phyloP scores from a whole-genome alignment of 345 rosid species.

The Murraya koenigii region DNA sequence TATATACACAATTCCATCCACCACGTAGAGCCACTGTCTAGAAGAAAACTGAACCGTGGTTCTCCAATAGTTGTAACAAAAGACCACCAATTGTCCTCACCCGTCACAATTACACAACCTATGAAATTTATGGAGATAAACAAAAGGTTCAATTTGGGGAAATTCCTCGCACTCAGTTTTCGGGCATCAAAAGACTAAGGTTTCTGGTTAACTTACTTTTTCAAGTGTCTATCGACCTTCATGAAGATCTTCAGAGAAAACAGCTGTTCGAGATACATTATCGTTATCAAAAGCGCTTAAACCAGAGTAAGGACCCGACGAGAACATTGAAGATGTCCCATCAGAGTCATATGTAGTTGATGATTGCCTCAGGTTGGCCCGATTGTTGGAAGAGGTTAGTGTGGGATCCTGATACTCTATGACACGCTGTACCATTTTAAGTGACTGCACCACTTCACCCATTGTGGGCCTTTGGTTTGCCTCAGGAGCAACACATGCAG shows the following conservation, averaged over 20 bases:
- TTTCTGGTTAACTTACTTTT: slow-evolving; percentile 11
- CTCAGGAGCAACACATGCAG: slow-evolving; percentile 97
- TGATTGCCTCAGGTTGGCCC: slow-evolving; percentile 76
- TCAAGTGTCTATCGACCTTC: slow-evolving; percentile 67
- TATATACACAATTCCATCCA: slow-evolving; percentile 41
- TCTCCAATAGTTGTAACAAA: slow-evolving; percentile 15
- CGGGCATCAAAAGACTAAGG: slow-evolving; percentile 13
- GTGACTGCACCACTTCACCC: slow-evolving; percentile 99
- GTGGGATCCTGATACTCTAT: slow-evolving; percentile 72
- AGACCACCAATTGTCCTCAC: slow-evolving; percentile 18
- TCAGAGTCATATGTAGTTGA: slow-evolving; percentile 92
- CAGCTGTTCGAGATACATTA: slow-evolving; percentile 69
- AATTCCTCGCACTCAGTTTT: slow-evolving; percentile 6
- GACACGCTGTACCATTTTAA: slow-evolving; percentile 92
- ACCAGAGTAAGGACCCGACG: slow-evolving; percentile 95
- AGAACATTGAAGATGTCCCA: slow-evolving; percentile 92
- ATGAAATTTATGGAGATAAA: neutral
- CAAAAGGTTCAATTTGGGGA: slow-evolving; percentile 1
- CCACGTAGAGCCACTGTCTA: slow-evolving; percentile 23
- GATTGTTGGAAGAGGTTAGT: slow-evolving; percentile 36
- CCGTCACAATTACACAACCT: slow-evolving; percentile 23
- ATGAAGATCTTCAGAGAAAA: slow-evolving; percentile 94
- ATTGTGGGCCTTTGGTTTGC: slow-evolving; percentile 93
- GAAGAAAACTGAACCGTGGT: slow-evolving; percentile 25
- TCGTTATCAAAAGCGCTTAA: slow-evolving; percentile 74